Evolutionary conservation across 371 early-diverging fungal species (phyloP).

Genomic region (Parasitella parasitica): DNA sequence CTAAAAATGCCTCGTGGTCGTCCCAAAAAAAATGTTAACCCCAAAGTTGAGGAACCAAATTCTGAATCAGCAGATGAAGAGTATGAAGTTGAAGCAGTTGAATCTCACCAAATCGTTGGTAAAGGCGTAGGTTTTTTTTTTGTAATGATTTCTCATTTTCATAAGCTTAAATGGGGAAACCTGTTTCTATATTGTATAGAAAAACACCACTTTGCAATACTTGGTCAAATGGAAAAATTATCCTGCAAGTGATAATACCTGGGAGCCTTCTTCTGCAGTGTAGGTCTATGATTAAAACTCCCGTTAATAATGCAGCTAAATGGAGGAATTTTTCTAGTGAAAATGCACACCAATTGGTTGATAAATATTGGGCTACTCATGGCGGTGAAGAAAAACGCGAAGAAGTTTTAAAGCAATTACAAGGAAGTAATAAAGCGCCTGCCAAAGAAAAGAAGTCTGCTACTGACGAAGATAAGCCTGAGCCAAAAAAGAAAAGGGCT

Average conservation of each 20-base stretch:
- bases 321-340: not conserved
- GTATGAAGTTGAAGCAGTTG: constrained; percentile 16
- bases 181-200: not conserved
- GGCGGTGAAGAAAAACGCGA: constrained; percentile 7
- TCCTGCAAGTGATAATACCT: constrained; percentile 4
- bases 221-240: constrained; percentile 20
- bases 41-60: not conserved
- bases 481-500: not conserved
- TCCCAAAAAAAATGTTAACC: not conserved
- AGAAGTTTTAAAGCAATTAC: not conserved
- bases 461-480: not conserved
- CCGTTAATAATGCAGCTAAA: not conserved
- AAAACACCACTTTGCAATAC: not conserved
- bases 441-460: not conserved
- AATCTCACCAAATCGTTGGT: not conserved
- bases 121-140: not conserved
- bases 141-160: not conserved
- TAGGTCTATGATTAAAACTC: not conserved
- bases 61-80: not conserved
- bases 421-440: not conserved
- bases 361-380: constrained; percentile 8
- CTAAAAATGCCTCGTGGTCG: not conserved
- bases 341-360: constrained; percentile 3
- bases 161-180: not conserved
- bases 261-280: constrained; percentile 16